phyloP scores from a whole-genome alignment of 2,329 filamentous ascomycete genomes.

The Colletotrichum lini region DNA sequence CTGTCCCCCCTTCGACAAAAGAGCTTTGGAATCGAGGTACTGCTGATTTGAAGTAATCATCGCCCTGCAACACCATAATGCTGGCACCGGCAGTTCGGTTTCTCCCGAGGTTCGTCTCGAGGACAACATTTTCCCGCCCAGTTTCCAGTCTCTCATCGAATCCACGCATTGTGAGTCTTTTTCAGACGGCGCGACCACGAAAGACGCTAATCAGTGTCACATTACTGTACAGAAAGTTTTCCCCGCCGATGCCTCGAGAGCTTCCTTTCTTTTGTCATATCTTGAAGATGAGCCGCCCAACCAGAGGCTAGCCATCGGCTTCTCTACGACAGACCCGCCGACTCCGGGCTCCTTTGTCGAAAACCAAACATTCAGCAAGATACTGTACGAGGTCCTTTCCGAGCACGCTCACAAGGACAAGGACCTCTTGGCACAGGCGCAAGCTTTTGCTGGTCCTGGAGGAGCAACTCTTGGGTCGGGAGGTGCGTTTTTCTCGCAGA shows the following conservation, averaged over 20 bases:
- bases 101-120: slow-evolving; percentile 34
- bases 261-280: slow-evolving; percentile 70
- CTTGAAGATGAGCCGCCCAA: slow-evolving; percentile 71
- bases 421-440: slow-evolving; percentile 68
- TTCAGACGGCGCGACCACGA: neutral
- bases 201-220: slow-evolving; percentile 35
- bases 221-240: slow-evolving; percentile 67
- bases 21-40: slow-evolving; percentile 17
- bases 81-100: slow-evolving; percentile 49
- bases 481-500: slow-evolving; percentile 64
- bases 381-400: slow-evolving; percentile 70
- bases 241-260: slow-evolving; percentile 60
- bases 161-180: slow-evolving; percentile 65
- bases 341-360: slow-evolving; percentile 72
- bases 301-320: slow-evolving; percentile 70
- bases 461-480: slow-evolving; percentile 67
- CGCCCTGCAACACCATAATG: slow-evolving; percentile 47
- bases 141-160: slow-evolving; percentile 66
- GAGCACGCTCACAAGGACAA: slow-evolving; percentile 71
- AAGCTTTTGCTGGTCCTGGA: slow-evolving; percentile 72
- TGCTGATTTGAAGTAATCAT: neutral
- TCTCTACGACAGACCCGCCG: slow-evolving; percentile 70
- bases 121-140: slow-evolving; percentile 46
- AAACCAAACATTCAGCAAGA: slow-evolving; percentile 71
- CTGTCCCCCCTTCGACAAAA: slow-evolving; percentile 16